Percentiles rank a stretch among this genome's conserved stretches.
phyloP scores from a whole-genome alignment of 306 rosid species.

The Lathyrus sativus region DNA sequence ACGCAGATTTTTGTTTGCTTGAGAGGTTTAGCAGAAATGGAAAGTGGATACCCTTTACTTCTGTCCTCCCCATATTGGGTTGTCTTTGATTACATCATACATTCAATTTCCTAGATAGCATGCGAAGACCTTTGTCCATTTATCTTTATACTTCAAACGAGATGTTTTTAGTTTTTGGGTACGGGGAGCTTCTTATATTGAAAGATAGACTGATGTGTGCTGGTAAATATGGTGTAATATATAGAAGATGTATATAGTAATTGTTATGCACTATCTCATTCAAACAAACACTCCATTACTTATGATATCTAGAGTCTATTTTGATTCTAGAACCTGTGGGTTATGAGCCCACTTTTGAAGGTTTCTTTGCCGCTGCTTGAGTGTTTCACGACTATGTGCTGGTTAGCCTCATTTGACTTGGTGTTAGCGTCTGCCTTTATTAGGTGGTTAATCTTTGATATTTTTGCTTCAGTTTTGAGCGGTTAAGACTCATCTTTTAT shows the following conservation, averaged over 20 bases:
- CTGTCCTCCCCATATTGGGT: not conserved
- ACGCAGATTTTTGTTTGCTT: not conserved
- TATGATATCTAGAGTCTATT: not conserved
- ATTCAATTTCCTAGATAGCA: not conserved
- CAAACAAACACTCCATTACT: not conserved
- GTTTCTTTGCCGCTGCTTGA: not conserved
- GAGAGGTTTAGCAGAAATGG: not conserved
- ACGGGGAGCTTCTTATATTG: not conserved
- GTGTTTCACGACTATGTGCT: not conserved
- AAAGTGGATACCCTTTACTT: not conserved
- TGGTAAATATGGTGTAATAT: not conserved
- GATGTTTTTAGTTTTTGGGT: not conserved
- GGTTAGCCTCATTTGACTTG: not conserved
- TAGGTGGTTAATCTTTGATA: not conserved
- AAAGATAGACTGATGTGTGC: not conserved
- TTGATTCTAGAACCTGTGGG: not conserved
- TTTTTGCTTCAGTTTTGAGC: not conserved
- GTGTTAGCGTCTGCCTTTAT: not conserved
- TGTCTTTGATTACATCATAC: not conserved
- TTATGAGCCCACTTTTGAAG: not conserved
- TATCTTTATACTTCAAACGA: not conserved
- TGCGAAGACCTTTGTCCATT: not conserved
- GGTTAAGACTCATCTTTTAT: not conserved
- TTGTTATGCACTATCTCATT: constrained; percentile 25
- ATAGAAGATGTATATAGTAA: constrained; percentile 7